Evolutionary conservation across 2,329 filamentous ascomycete species (phyloP).

Genomic region (Didymella sp.): DNA sequence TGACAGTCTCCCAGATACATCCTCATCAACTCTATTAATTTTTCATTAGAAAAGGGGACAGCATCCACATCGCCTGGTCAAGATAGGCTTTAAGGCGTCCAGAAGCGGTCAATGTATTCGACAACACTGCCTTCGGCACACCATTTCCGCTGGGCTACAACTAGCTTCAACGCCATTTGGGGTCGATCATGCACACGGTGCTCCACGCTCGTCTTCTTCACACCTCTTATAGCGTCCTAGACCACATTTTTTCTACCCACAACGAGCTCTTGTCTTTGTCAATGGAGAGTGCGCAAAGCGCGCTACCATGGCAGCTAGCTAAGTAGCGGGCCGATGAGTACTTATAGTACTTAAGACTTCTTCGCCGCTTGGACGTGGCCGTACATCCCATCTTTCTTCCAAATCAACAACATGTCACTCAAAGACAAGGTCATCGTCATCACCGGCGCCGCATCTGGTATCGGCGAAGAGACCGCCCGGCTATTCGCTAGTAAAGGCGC

Average conservation of each 20-base stretch:
- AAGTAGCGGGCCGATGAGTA: constrained; percentile 4
- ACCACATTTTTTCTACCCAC: neutral
- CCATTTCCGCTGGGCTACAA: neutral
- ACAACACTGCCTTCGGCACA: neutral
- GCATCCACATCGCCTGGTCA: neutral
- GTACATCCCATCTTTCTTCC: neutral
- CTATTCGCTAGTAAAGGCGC: constrained; percentile 40
- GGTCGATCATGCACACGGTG: neutral
- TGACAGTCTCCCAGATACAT: too few relatives aligned
- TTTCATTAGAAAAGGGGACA: constrained; percentile 1
- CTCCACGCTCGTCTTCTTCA: neutral
- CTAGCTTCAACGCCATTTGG: neutral
- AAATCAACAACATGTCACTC: constrained; percentile 26
- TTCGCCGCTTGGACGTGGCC: neutral
- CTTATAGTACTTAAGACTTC: neutral
- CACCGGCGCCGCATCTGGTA: constrained; percentile 43
- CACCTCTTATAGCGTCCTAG: neutral
- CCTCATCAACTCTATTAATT: neutral
- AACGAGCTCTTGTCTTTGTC: neutral
- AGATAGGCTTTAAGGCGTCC: neutral
- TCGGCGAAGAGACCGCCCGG: constrained; percentile 39
- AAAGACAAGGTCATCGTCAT: constrained; percentile 43
- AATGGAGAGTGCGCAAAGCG: neutral
- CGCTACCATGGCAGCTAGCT: neutral
- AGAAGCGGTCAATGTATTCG: neutral